Evolutionary conservation across 441 rosid genomes (phyloP).

Genomic region (Mallotus repandus): DNA sequence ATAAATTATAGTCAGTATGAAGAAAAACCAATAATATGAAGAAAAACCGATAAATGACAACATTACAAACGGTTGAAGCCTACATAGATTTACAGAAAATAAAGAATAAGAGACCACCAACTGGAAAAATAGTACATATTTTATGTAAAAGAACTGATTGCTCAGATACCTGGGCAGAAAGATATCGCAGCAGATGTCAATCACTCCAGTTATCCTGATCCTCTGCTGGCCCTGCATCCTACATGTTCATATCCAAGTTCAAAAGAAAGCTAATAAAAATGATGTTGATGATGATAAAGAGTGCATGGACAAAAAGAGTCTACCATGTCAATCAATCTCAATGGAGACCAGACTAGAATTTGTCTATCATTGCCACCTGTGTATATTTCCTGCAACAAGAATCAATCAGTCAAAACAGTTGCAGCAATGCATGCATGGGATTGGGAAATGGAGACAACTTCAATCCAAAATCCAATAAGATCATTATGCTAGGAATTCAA

Average conservation of each 20-base stretch:
- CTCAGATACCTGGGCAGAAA: neutral
- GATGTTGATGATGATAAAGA: neutral
- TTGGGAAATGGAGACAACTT: neutral
- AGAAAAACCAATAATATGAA: neutral
- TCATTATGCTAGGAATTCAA: neutral
- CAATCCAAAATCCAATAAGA: neutral
- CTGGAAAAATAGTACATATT: neutral
- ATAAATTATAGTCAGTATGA: neutral
- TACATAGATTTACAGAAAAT: neutral
- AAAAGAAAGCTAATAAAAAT: neutral
- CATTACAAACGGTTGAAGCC: neutral
- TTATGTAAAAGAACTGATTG: neutral
- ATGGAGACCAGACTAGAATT: constrained; percentile 90
- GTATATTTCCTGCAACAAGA: constrained; percentile 65
- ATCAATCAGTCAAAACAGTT: constrained; percentile 16
- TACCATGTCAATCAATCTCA: constrained; percentile 38
- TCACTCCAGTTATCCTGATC: constrained; percentile 70
- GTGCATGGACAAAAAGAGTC: constrained; percentile 10
- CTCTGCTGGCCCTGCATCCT: constrained; percentile 38
- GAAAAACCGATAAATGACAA: too few species aligned
- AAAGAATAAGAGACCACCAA: neutral
- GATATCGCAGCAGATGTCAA: constrained; percentile 23
- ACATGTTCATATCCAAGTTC: constrained; percentile 18
- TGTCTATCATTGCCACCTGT: constrained; percentile 80
- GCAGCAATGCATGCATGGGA: neutral